These are phyloP conservation scores for Daldinia bambusicola DNA, from an alignment of 495 filamentous ascomycete species.

Conservation along the genomic window DNA sequence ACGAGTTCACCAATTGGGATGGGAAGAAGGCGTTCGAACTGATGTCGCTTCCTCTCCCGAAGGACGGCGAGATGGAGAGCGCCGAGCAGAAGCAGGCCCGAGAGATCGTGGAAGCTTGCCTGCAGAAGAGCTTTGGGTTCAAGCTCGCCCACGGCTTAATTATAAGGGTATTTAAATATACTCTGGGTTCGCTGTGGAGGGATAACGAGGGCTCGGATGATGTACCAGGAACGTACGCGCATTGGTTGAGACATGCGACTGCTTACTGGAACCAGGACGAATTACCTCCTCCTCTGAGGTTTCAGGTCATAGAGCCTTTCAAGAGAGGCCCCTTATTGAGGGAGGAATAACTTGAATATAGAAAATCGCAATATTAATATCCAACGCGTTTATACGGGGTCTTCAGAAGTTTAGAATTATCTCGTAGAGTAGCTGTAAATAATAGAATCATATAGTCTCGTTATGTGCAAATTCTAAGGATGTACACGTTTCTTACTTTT, in stretches of 20 bases:
- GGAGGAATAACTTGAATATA: conserved; percentile 34
- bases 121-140: conserved; percentile 60
- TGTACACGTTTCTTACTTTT: too few species aligned
- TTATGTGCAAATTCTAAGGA: too few species aligned
- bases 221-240: conserved; percentile 57
- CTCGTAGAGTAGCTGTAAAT: background rate
- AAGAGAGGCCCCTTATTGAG: conserved; percentile 54
- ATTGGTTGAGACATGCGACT: conserved; percentile 58
- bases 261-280: conserved; percentile 53
- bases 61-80: conserved; percentile 56
- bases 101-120: conserved; percentile 61
- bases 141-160: conserved; percentile 66
- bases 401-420: background rate
- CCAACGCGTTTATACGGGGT: too few species aligned
- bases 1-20: conserved; percentile 62
- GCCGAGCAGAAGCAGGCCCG: conserved; percentile 60
- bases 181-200: conserved; percentile 61
- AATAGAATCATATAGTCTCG: too few species aligned
- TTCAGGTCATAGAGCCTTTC: conserved; percentile 51
- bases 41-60: conserved; percentile 60
- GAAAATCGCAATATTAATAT: background rate
- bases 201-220: conserved; percentile 57
- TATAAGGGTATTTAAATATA: conserved; percentile 55
- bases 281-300: conserved; percentile 48
- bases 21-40: conserved; percentile 60